phyloP scores from a whole-genome alignment of 139 green algal genomes.

The Eudorina sp. region DNA sequence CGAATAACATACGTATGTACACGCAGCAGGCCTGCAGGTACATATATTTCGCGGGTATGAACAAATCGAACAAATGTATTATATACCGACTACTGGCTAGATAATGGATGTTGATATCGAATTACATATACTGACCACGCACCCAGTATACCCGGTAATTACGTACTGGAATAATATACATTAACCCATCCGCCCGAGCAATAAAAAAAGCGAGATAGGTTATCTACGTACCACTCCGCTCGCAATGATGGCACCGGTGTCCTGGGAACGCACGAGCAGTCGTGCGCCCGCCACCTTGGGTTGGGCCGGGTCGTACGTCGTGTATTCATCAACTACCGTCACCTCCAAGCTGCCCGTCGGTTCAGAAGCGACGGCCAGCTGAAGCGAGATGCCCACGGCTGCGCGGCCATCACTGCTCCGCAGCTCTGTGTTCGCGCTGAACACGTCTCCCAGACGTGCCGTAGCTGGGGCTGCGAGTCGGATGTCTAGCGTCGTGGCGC shows the following conservation, averaged over 20 bases:
- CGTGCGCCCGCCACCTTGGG: neutral
- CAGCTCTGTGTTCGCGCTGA: neutral
- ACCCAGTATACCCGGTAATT: too few species aligned
- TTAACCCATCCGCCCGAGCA: too few species aligned
- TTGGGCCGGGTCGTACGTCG: conserved; percentile 3
- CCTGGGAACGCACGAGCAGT: neutral
- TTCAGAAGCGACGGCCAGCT: conserved; percentile 12
- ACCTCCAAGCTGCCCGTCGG: conserved; percentile 9
- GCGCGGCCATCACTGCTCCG: neutral
- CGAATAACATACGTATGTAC: too few species aligned
- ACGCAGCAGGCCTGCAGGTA: too few species aligned
- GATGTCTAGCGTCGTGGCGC: neutral
- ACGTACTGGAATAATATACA: neutral
- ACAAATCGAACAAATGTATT: too few species aligned
- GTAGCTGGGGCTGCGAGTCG: neutral
- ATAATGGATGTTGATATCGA: too few species aligned
- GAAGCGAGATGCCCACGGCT: neutral
- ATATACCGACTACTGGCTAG: too few species aligned
- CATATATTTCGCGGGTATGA: too few species aligned
- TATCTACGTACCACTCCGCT: neutral
- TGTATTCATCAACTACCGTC: conserved; percentile 30
- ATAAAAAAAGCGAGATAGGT: neutral
- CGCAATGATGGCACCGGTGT: neutral
- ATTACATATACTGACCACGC: too few species aligned
- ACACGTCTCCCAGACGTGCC: neutral